Conservation (phyloP, 495 filamentous ascomycete species). For the Trichocladium uniseriatum region DNA sequence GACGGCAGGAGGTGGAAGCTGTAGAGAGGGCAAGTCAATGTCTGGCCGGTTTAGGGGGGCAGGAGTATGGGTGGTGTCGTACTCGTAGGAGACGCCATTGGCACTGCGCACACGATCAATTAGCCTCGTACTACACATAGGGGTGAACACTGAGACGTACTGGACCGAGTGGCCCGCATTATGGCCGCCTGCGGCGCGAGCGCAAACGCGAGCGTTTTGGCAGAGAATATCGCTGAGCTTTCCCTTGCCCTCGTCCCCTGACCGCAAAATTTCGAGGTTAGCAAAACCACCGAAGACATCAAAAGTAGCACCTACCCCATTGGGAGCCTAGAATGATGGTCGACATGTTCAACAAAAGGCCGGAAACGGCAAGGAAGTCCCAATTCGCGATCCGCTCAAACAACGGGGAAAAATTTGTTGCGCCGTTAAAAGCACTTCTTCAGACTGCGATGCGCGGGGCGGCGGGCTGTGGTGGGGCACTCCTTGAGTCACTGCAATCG, state of each 20-base stretch:
- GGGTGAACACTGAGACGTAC: slow-evolving; percentile 46
- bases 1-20: slow-evolving; percentile 57
- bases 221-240: slow-evolving; percentile 33
- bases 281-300: slow-evolving; percentile 4
- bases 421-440: slow-evolving; percentile 6
- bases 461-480: slow-evolving; percentile 8
- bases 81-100: slow-evolving; percentile 30
- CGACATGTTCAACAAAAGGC: slow-evolving; percentile 17
- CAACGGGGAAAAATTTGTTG: slow-evolving; percentile 8
- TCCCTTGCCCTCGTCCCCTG: slow-evolving; percentile 47
- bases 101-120: slow-evolving; percentile 20
- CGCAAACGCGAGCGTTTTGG: slow-evolving; percentile 32
- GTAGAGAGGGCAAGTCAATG: background rate
- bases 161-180: slow-evolving; percentile 50
- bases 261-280: slow-evolving; percentile 3
- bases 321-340: slow-evolving; percentile 27
- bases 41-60: background rate
- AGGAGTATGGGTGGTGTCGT: slow-evolving; percentile 4
- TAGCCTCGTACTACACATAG: slow-evolving; percentile 30
- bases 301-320: slow-evolving; percentile 17
- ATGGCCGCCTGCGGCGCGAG: slow-evolving; percentile 28
- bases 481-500: slow-evolving; percentile 5
- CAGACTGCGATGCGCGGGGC: slow-evolving; percentile 1
- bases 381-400: slow-evolving; percentile 5
- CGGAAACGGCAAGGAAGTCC: slow-evolving; percentile 3